Conservation (phyloP, 371 early-diverging fungal genomes). For the Capillidium rhysosporum region DNA sequence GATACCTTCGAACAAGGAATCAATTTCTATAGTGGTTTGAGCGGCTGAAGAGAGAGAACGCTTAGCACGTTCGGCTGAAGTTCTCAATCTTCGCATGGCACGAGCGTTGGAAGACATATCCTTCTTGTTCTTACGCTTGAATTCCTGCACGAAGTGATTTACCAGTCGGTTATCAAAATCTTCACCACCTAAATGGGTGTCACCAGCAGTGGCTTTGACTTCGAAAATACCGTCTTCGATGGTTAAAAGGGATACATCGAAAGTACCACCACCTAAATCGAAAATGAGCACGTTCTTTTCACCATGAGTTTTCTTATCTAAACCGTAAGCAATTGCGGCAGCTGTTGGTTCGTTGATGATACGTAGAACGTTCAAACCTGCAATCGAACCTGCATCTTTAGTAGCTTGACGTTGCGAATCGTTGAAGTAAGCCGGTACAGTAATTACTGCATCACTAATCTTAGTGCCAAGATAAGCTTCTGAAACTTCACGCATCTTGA, state of each 20-base stretch:
- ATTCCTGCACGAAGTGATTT: slow-evolving; percentile 51
- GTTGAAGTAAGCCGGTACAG: slow-evolving; percentile 92
- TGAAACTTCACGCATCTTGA: slow-evolving; percentile 91
- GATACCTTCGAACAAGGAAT: no score
- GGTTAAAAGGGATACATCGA: slow-evolving; percentile 78
- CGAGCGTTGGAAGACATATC: slow-evolving; percentile 49
- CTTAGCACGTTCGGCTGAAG: no score
- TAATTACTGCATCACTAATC: slow-evolving; percentile 86
- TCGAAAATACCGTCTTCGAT: slow-evolving; percentile 77
- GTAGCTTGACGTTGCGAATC: slow-evolving; percentile 66
- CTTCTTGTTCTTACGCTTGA: slow-evolving; percentile 46
- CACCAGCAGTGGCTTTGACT: slow-evolving; percentile 72
- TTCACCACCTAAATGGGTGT: slow-evolving; percentile 90
- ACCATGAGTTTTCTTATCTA: slow-evolving; percentile 31
- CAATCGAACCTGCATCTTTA: slow-evolving; percentile 57
- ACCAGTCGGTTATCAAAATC: slow-evolving; percentile 67
- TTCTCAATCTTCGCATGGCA: slow-evolving; percentile 72
- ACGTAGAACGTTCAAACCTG: no score
- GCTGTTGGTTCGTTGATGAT: slow-evolving; percentile 90
- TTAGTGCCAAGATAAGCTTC: slow-evolving; percentile 86
- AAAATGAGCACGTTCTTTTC: slow-evolving; percentile 68
- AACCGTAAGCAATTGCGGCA: slow-evolving; percentile 83
- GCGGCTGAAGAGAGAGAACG: slow-evolving; percentile 65
- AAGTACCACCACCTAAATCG: slow-evolving; percentile 93
- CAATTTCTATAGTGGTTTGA: slow-evolving; percentile 75